Conservation (phyloP, 2,329 filamentous ascomycete species). For the Xylaria sp. region DNA sequence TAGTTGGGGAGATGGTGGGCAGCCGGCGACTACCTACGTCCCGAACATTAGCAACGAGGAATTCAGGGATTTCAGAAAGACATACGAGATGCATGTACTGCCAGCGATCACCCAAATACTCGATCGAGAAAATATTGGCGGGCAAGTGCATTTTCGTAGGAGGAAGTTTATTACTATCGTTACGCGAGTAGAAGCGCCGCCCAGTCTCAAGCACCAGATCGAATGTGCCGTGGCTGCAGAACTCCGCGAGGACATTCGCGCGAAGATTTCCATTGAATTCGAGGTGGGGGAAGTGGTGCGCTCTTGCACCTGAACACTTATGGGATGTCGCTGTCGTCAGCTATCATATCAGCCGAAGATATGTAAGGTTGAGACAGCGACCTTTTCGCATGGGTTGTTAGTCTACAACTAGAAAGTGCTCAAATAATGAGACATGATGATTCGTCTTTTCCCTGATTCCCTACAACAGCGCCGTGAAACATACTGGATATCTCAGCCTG, state of each 20-base stretch:
- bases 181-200: conserved; percentile 9
- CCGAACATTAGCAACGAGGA: conserved; percentile 5
- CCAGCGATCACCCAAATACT: conserved; percentile 15
- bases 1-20: too few relatives aligned
- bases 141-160: conserved; percentile 12
- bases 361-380: neutral
- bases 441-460: neutral
- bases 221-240: neutral
- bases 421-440: neutral
- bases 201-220: conserved; percentile 13
- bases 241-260: conserved; percentile 6
- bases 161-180: conserved; percentile 9
- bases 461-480: neutral
- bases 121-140: neutral
- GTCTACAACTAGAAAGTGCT: neutral
- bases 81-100: conserved; percentile 12
- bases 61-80: conserved; percentile 4
- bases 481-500: neutral
- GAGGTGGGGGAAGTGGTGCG: conserved; percentile 11
- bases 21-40: neutral
- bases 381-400: neutral
- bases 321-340: neutral
- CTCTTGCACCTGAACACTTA: neutral
- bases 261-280: conserved; percentile 14
- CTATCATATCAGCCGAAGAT: neutral